Evolutionary conservation across 805 yeast genomes (phyloP).

Genomic region (Suhomyces prunicola): DNA sequence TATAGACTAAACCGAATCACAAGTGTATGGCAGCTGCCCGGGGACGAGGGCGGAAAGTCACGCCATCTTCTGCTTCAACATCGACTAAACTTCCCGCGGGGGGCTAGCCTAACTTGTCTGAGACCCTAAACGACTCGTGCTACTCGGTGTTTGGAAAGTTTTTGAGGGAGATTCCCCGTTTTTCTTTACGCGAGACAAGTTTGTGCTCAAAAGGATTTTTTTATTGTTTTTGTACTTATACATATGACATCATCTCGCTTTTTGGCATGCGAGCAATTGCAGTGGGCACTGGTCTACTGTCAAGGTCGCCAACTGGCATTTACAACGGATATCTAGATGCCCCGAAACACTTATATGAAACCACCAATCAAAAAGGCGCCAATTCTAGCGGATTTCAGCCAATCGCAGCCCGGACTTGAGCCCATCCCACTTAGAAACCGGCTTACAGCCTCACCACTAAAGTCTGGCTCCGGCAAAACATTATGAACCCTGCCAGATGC

Average conservation of each 20-base stretch:
- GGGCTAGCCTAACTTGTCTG: neutral
- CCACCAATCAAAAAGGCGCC: no score
- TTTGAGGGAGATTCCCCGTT: neutral
- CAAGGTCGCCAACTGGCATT: neutral
- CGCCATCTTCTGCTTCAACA: no score
- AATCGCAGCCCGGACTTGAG: neutral
- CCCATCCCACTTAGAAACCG: neutral
- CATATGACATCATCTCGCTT: neutral
- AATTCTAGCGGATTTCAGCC: neutral
- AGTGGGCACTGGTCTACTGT: neutral
- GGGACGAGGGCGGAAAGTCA: no score
- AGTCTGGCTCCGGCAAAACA: neutral
- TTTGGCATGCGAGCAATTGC: neutral
- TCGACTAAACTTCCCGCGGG: neutral
- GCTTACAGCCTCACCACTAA: neutral
- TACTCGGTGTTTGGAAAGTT: neutral
- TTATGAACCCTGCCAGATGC: neutral
- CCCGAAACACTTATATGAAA: neutral
- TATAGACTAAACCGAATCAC: neutral
- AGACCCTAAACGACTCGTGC: neutral
- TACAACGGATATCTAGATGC: neutral
- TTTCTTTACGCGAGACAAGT: neutral
- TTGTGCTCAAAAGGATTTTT: neutral
- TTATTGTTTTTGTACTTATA: neutral
- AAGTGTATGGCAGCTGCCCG: no score